Percentiles rank a stretch among this genome's conserved stretches.
These are phyloP conservation scores for Fusarium sarcochroum DNA, from an alignment of 2,329 filamentous ascomycete species.

Conservation along the genomic window DNA sequence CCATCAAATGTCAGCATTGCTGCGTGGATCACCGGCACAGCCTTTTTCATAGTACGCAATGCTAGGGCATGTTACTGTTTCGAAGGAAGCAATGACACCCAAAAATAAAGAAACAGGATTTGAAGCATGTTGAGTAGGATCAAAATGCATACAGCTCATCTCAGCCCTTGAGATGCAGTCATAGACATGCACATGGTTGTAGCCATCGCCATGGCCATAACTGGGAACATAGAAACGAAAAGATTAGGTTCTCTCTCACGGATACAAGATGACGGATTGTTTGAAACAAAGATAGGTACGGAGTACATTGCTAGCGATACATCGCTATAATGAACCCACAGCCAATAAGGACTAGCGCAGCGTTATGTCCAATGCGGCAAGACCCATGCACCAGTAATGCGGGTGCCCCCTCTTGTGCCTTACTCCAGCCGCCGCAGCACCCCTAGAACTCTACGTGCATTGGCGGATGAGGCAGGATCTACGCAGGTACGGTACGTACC, in stretches of 20 bases:
- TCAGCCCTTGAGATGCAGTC: constrained; percentile 8
- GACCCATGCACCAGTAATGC: constrained; percentile 33
- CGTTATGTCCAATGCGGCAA: constrained; percentile 16
- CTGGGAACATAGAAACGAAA: constrained; percentile 1
- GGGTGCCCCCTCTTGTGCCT: constrained; percentile 33
- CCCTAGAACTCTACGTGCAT: constrained; percentile 15
- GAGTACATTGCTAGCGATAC: constrained; percentile 24
- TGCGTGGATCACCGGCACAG: constrained; percentile 34
- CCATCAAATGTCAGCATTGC: constrained; percentile 34
- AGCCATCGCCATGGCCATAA: not conserved
- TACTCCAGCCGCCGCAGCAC: constrained; percentile 34
- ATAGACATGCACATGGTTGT: constrained; percentile 1
- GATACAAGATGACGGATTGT: too few relatives aligned
- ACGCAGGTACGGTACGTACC: constrained; percentile 30
- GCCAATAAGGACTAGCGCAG: constrained; percentile 21
- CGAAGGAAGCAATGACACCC: constrained; percentile 10
- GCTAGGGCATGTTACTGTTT: constrained; percentile 6
- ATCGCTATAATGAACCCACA: constrained; percentile 9
- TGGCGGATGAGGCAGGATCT: constrained; percentile 17
- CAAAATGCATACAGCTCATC: not conserved
- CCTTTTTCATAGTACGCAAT: constrained; percentile 17
- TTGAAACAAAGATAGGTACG: constrained; percentile 30
- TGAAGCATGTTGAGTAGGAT: not conserved
- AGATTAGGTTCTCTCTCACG: not conserved
- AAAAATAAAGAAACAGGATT: constrained; percentile 14